Conservation (phyloP, 169 alveolate species). For the Plasmodium adleri region DNA sequence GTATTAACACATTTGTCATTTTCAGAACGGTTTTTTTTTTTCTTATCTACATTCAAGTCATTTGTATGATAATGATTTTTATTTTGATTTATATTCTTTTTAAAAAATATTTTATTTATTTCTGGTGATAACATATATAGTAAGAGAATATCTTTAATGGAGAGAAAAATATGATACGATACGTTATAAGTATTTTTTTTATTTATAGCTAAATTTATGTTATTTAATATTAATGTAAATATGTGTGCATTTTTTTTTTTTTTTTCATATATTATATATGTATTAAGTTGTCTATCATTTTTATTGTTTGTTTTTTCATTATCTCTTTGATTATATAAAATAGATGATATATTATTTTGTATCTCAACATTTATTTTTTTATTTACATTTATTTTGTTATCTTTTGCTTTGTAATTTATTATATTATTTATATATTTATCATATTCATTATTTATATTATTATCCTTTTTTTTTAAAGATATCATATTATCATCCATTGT, state of each 20-base stretch:
- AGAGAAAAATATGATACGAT: not conserved
- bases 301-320: not conserved
- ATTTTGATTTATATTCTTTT: not conserved
- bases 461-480: too few species aligned
- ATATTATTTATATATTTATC: not conserved
- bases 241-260: slow-evolving; percentile 59
- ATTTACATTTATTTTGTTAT: too few species aligned
- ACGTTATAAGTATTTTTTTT: not conserved
- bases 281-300: not conserved
- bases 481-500: too few species aligned
- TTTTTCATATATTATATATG: not conserved
- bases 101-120: slow-evolving; percentile 26
- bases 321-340: too few species aligned
- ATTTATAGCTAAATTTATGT: not conserved
- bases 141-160: slow-evolving; percentile 5
- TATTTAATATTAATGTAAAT: slow-evolving; percentile 11
- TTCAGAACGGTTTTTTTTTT: not conserved
- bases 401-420: too few species aligned
- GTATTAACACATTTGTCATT: not conserved
- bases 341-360: too few species aligned
- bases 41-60: slow-evolving; percentile 2
- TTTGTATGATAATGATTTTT: not conserved
- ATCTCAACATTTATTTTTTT: too few species aligned
- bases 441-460: not conserved
- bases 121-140: slow-evolving; percentile 12